Evolutionary conservation across 2,329 filamentous ascomycete genomes (phyloP), one percentile per base, ranked within the genome.

Genomic region (Zymoseptoria passerinii): DNA sequence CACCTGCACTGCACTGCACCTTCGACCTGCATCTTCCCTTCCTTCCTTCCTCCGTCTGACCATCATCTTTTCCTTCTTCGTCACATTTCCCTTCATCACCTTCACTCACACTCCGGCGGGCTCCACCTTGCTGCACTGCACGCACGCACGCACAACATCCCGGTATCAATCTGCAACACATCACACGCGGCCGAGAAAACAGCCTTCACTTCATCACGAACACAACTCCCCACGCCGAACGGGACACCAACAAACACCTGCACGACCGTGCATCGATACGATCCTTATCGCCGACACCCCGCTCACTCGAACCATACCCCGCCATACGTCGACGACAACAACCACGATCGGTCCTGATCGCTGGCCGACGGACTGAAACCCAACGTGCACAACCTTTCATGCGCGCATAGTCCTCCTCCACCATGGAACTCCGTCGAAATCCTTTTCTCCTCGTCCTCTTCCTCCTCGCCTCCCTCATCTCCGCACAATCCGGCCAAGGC

Each of bases 401-500:
- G 7, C 35, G 35, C 35, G 35, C 13, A 29, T 29, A 29, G 16
- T 6, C 35, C 35, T 16, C 16, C 35, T 27, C 7, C 28, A 28
- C 53, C 19, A 52, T 23, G 23, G 23, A 23, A 23, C 23, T 23
- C 23, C 23, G 23, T 23, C 23, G 23, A 18, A 23, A 28, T 20
- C 18, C 28, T 16, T 13, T 54, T 20, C 48, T 55, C 44, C 28
- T 50, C 48, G 28, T 40, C 27, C 55, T 57, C 56, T 52, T 35
- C 55, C 28, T 29, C 50, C 28, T 27, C 18, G 35, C 54, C 23
- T 52, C 55, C 1, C 28, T 60, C 51, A 28, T 49, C n/a, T 19
- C 63, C 52, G 66, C 67, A 20, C 67, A 71, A 50, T 44, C 35
- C 35, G 35, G 35, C 35, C 65, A 64, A 44, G 62, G 62, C 13